phyloP scores from a whole-genome alignment of 176 grass and related monocot genomes.

The Urochloa ruziziensis region DNA sequence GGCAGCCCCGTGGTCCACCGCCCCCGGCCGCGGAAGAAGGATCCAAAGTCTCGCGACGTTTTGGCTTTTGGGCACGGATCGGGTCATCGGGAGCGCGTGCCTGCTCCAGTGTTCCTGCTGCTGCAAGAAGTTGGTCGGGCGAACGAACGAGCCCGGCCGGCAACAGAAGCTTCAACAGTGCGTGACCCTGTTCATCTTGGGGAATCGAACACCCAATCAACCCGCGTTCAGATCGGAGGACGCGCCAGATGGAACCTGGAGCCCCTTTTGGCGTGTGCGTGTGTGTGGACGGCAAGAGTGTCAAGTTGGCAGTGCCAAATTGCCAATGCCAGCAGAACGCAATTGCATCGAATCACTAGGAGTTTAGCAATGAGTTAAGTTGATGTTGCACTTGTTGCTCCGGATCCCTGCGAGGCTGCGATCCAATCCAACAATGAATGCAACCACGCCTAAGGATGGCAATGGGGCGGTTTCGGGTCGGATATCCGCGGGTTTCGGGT shows the following conservation, averaged over 20 bases:
- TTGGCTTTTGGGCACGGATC: neutral
- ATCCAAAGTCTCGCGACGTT: constrained; percentile 12
- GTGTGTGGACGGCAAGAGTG: neutral
- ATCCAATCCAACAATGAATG: neutral
- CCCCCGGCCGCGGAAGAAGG: neutral
- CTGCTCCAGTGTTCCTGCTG: neutral
- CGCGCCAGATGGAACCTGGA: neutral
- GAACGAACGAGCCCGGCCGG: too few species aligned
- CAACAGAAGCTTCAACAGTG: neutral
- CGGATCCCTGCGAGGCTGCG: neutral
- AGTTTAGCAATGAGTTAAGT: neutral
- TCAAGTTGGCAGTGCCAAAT: neutral
- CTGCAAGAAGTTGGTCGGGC: neutral
- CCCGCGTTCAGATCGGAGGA: neutral
- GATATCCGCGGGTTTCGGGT: too few species aligned
- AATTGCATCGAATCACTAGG: neutral
- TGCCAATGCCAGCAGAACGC: neutral
- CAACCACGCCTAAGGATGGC: too few species aligned
- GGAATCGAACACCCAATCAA: neutral
- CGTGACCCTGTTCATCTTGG: neutral
- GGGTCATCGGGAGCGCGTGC: neutral
- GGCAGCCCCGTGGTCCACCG: neutral
- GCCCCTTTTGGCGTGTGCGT: too few species aligned
- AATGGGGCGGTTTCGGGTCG: too few species aligned
- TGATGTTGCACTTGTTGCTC: neutral